Base-by-base conservation (phyloP, 2,329 filamentous ascomycete genomes). In the Hortaea werneckii region DNA sequence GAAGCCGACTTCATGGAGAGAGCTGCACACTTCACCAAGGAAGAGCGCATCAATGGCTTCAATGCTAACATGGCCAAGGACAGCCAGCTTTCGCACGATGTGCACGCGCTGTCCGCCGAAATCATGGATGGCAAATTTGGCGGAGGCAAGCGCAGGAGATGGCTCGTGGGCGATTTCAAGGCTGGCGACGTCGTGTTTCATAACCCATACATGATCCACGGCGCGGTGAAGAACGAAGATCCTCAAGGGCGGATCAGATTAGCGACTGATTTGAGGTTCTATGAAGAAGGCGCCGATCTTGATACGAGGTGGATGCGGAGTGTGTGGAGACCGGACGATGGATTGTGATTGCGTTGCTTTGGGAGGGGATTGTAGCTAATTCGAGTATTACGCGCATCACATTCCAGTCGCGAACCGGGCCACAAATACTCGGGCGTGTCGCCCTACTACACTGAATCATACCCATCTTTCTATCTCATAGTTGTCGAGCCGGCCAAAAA, bases 111-210 rank as follows among this genome's bases (percentile, higher is more conserved):
- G 10, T 49, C 51, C 3, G 43, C 43, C 29, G 48, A 55, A 29
- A 42, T 52, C 37, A 9, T 40, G 39, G 34, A 29, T 12, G 43
- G 40, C 12, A n/a, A 38, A n/a, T 46, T 35, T 39, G 41, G 42
- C 29, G 32, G 29, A 13, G 38, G 42, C 10, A 45, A 37, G 44
- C 46, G 47, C 13, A 57, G 57, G 43, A 54, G 58, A 57, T 79
- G 63, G 78, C 65, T 68, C 61, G 74, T 67, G 58, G 75, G 62
- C 51, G 71, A 59, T 51, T 80, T 77, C 51, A 67, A 81, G 55
- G 65, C 79, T 49, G 66, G 77, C 20, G 61, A 79, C 56, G 66
- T 75, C 5, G 71, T 64, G 1, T 68, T 74, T 42, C 71, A 73
- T 53, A 63, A 68, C 46, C 64, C 68, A 6, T 69, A 65, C 50